Conservation (phyloP, 2,329 filamentous ascomycete genomes). For the Cladobotryum protrusum region DNA sequence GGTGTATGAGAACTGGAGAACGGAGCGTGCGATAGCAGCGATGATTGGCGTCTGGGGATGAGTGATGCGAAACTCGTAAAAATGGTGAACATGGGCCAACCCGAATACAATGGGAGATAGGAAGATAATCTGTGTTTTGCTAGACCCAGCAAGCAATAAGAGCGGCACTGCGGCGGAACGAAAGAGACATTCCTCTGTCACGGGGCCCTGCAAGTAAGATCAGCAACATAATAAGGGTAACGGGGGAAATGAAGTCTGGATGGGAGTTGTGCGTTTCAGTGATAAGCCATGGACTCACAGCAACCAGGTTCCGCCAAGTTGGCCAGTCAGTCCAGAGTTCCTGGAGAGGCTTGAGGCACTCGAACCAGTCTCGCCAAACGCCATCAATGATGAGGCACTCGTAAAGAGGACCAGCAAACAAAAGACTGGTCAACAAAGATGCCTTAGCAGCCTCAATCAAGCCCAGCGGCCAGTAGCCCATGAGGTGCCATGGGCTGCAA, state of each 20-base stretch:
- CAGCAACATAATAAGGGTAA: not conserved
- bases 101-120: constrained; percentile 85
- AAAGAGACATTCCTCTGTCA: constrained; percentile 93
- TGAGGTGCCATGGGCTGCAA: constrained; percentile 50
- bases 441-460: constrained; percentile 56
- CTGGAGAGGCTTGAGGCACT: constrained; percentile 44
- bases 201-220: constrained; percentile 54
- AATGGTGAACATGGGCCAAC: constrained; percentile 88
- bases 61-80: constrained; percentile 85
- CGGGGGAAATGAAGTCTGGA: not conserved
- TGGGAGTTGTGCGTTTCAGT: not conserved
- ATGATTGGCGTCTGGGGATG: constrained; percentile 62
- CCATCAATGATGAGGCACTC: constrained; percentile 70
- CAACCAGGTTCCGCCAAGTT: constrained; percentile 79
- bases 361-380: constrained; percentile 59
- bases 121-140: constrained; percentile 60
- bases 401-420: constrained; percentile 82
- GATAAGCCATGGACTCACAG: constrained; percentile 48
- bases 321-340: constrained; percentile 66
- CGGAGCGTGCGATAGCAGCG: constrained; percentile 60
- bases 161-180: constrained; percentile 79
- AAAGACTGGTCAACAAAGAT: constrained; percentile 65
- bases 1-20: constrained; percentile 85
- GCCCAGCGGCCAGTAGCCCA: constrained; percentile 77
- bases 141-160: constrained; percentile 63